phyloP scores from a whole-genome alignment of 305 asterid species.

The Ilex paraguariensis region DNA sequence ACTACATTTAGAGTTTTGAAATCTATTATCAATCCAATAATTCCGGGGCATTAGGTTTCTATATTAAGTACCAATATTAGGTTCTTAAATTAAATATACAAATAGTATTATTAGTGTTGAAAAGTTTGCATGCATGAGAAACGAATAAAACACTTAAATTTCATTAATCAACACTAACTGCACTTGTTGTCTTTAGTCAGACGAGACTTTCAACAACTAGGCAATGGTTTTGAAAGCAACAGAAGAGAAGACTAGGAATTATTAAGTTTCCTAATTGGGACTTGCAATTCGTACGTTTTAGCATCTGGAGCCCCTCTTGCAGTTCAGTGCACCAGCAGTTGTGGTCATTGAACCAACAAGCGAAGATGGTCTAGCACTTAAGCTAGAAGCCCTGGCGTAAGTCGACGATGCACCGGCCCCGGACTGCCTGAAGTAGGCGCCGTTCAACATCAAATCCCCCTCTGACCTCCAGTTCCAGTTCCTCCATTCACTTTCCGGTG shows the following conservation, averaged over 20 bases:
- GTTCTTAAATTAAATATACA: too few species aligned
- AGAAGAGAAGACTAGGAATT: not conserved
- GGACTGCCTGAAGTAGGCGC: conserved; percentile 52
- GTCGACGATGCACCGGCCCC: conserved; percentile 49
- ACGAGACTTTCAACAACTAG: too few species aligned
- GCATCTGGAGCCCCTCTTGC: conserved; percentile 59
- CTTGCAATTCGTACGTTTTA: conserved; percentile 9
- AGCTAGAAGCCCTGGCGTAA: conserved; percentile 66
- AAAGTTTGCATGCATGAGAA: too few species aligned
- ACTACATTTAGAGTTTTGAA: too few species aligned
- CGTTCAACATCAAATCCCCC: conserved; percentile 64
- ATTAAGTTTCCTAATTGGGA: not conserved
- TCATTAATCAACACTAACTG: too few species aligned
- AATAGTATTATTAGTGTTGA: too few species aligned
- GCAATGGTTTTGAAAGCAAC: too few species aligned
- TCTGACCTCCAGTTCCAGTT: conserved; percentile 65
- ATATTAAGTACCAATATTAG: too few species aligned
- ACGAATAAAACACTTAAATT: too few species aligned
- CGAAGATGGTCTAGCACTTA: conserved; percentile 60
- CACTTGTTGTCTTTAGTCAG: too few species aligned
- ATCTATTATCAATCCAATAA: too few species aligned
- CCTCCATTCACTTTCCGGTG: conserved; percentile 61
- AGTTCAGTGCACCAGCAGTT: conserved; percentile 51
- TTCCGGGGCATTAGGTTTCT: too few species aligned
- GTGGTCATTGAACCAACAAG: conserved; percentile 55